Base-by-base conservation (phyloP, 768 basidiomycete genomes). In the Saitozyma sp. region DNA sequence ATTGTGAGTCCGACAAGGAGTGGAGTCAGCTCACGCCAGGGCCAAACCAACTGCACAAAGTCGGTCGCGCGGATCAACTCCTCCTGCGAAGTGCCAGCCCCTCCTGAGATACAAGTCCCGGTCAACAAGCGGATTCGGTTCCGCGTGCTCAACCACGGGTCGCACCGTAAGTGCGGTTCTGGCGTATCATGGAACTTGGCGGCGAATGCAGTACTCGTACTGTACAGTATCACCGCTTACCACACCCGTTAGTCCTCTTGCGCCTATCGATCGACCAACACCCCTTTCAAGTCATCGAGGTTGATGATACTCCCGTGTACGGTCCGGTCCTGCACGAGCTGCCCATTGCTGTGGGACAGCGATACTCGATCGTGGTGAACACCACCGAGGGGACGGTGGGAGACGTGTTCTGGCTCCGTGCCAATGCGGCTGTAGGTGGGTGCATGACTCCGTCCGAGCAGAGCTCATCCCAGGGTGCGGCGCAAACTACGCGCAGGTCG, bases 341-440 rank as follows among this genome's bases (percentile, higher is more conserved):
- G 11, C 60, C 56, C 9, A 42, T 74, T 13, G 62, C 54, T 10
- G 54, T 56, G 8, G 71, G 59, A 6, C 64, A 76, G 56, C 66
- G 74, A 45, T 69, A 67, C 49, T 70, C 68, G 5, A 64, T 65
- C 51, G 51, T 76, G 45, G 49, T 76, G 38, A 59, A 66, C 48
- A 71, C 72, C 11, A 54, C 56, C 11, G 39, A 54, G 17, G 64
- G 70, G 43, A 8, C 42, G n/a, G 46, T 42, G 14, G 72, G 74
- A 14, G 70, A 71, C 19, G 59, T 59, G 9, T 71, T 62, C 50
- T 63, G 54, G 50, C 46, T 71, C 7, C 54, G 70, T 17, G 51
- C 52, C 8, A 57, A 50, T 37, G 50, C 57, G 3, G 67, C 64
- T 14, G 45, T 52, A 17, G 61, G 62, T 61, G 41, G 20, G 64